Evolutionary conservation across 306 rosid genomes (phyloP).

Genomic region (Purshia tridentata): DNA sequence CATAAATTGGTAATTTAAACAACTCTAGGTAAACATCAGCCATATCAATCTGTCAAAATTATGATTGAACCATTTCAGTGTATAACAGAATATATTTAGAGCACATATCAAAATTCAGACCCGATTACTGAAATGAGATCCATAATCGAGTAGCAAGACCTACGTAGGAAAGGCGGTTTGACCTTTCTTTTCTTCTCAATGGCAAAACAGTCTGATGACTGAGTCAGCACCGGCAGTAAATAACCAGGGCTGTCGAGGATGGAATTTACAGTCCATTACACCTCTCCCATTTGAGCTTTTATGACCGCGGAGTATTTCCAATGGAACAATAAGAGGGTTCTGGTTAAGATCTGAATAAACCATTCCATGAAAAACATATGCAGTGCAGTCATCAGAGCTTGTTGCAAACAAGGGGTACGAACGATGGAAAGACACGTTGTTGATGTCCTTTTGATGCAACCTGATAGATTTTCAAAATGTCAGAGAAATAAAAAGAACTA

Average conservation of each 20-base stretch:
- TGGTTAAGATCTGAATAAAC: slow-evolving; percentile 90
- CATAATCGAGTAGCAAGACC: neutral
- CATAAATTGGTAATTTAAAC: no score
- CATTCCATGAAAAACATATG: slow-evolving; percentile 89
- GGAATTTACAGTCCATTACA: slow-evolving; percentile 88
- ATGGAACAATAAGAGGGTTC: slow-evolving; percentile 86
- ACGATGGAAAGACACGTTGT: slow-evolving; percentile 70
- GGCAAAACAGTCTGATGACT: slow-evolving; percentile 67
- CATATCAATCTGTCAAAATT: neutral
- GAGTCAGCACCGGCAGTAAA: slow-evolving; percentile 91
- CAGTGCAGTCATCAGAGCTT: slow-evolving; percentile 86
- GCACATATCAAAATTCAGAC: neutral
- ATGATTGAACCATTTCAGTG: neutral
- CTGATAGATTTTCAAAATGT: slow-evolving; percentile 40
- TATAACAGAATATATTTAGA: neutral
- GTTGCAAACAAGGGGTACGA: slow-evolving; percentile 83
- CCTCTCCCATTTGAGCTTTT: slow-evolving; percentile 74
- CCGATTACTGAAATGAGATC: neutral
- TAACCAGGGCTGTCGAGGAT: slow-evolving; percentile 93
- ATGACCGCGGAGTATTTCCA: slow-evolving; percentile 87
- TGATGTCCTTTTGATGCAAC: slow-evolving; percentile 91
- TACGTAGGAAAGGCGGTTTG: neutral
- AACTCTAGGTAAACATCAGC: no score
- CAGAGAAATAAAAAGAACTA: slow-evolving; percentile 11
- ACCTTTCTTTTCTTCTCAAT: slow-evolving; percentile 35